These are phyloP conservation scores for Decorospora gaudefroyi DNA, from an alignment of 2,329 filamentous ascomycete genomes.

Conservation along the genomic window DNA sequence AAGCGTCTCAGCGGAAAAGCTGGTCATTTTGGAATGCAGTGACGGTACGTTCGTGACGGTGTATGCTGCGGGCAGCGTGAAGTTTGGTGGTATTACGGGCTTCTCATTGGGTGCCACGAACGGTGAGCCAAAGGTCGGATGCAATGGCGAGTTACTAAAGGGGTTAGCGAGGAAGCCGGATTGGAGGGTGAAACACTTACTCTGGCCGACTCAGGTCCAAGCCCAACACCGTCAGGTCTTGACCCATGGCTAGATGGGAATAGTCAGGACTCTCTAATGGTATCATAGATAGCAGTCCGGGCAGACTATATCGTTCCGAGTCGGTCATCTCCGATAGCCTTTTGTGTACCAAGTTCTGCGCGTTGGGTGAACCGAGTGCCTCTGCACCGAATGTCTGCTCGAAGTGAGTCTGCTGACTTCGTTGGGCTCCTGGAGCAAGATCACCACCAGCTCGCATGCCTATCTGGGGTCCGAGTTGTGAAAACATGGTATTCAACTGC, in stretches of 20 bases:
- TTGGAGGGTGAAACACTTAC: slow-evolving; percentile 48
- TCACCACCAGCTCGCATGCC: slow-evolving; percentile 28
- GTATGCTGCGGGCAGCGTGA: slow-evolving; percentile 66
- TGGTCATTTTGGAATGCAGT: slow-evolving; percentile 61
- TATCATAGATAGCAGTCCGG: slow-evolving; percentile 63
- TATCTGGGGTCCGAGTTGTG: slow-evolving; percentile 38
- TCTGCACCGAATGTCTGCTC: slow-evolving; percentile 42
- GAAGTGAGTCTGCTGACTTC: slow-evolving; percentile 38
- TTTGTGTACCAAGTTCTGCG: slow-evolving; percentile 49
- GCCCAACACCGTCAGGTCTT: slow-evolving; percentile 66
- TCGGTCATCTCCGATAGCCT: slow-evolving; percentile 63
- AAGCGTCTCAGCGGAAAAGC: slow-evolving; percentile 66
- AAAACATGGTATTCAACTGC: slow-evolving; percentile 38
- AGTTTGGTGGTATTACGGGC: slow-evolving; percentile 64
- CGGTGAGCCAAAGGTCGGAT: slow-evolving; percentile 66
- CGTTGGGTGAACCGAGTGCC: slow-evolving; percentile 35
- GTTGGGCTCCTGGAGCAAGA: slow-evolving; percentile 34
- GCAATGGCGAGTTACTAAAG: slow-evolving; percentile 57
- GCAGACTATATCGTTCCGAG: slow-evolving; percentile 63
- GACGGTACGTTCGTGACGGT: slow-evolving; percentile 68
- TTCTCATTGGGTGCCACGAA: slow-evolving; percentile 64
- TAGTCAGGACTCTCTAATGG: slow-evolving; percentile 58
- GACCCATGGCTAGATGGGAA: slow-evolving; percentile 61
- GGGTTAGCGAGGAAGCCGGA: slow-evolving; percentile 22
- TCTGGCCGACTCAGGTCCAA: slow-evolving; percentile 66